Evolutionary conservation across 768 basidiomycete genomes (phyloP).

Genomic region (Calvatia gigantea): DNA sequence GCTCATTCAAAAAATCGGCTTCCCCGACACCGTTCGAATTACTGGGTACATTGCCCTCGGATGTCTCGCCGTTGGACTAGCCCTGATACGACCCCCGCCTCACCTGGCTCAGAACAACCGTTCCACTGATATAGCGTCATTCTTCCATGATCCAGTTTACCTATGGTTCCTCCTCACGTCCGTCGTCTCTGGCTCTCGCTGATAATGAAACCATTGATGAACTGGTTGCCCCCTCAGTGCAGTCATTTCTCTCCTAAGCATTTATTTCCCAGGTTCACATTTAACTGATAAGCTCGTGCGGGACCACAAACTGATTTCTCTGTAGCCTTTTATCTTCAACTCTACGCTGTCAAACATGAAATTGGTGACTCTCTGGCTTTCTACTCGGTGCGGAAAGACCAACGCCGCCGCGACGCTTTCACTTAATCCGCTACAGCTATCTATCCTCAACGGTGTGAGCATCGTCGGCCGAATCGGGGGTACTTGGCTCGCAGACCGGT

Average conservation of each 20-base stretch:
- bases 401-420: conserved; percentile 1
- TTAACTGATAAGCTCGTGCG: not conserved
- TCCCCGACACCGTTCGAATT: conserved; percentile 11
- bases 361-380: conserved; percentile 47
- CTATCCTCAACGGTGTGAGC: conserved; percentile 32
- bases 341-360: conserved; percentile 24
- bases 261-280: conserved; percentile 8
- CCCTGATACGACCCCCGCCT: conserved; percentile 9
- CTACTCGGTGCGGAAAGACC: conserved; percentile 41
- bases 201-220: not conserved
- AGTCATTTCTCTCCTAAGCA: conserved; percentile 1
- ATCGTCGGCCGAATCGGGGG: conserved; percentile 31
- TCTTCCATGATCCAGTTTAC: conserved; percentile 11
- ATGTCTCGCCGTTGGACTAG: conserved; percentile 10
- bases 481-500: conserved; percentile 32
- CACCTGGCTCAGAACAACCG: conserved; percentile 3
- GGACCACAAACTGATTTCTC: not conserved
- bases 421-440: conserved; percentile 25
- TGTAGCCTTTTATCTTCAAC: not conserved
- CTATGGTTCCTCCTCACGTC: conserved; percentile 9
- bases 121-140: conserved; percentile 8
- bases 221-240: conserved; percentile 5
- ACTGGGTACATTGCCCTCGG: conserved; percentile 16
- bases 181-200: not conserved
- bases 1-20: conserved; percentile 12